Base-by-base conservation (phyloP, 768 basidiomycete genomes). In the Podaxis sp. region DNA sequence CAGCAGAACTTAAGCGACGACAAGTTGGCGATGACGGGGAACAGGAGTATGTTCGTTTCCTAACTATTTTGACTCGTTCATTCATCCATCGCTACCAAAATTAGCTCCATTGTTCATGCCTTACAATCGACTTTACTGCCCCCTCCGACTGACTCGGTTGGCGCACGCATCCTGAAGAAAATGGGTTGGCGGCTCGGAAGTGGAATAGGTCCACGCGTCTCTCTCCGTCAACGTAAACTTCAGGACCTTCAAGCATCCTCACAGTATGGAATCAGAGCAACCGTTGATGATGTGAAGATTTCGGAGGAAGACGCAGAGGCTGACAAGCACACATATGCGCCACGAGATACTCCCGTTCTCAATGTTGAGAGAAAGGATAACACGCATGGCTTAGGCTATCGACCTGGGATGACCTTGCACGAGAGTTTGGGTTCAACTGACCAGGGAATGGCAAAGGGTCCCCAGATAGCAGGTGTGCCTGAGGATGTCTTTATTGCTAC, bases 111-210 rank as follows among this genome's bases (percentile, higher is more conserved):
- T 19, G 80, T 86, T 2, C 77, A 78, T 47, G 80, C 86, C 4
- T 81, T 94, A 7, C 84, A 86, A 65, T 76, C 81, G 1, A 80
- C 90, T 0, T 78, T 97, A 43, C 81, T 90, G 13, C 89, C 92
- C 7, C 77, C 91, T 1, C 83, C 92, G 0, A 84, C 86, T 24
- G 89, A 94, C 63, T 94, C 93, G 2, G 82, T 87, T 27, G 96
- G 96, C 0, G 88, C 91, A 2, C 86, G 86, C 38, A 86, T 98
- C 6, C 82, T 99, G 58, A 90, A 88, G 77, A 96, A 94, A 76
- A 95, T 98, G 90, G 96, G 97, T 0, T 98, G 97, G 96, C 81
- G 89, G 46, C 74, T 87, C 0, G 97, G 96, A 1, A 94, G 96
- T 74, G 97, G 96, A 12, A 86, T 98, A 19, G 97, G 96, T 0